A percentile compares a stretch with the other conserved stretches of the same genome.
phyloP scores from a whole-genome alignment of 495 filamentous ascomycete species.

The Bacidia rubella region DNA sequence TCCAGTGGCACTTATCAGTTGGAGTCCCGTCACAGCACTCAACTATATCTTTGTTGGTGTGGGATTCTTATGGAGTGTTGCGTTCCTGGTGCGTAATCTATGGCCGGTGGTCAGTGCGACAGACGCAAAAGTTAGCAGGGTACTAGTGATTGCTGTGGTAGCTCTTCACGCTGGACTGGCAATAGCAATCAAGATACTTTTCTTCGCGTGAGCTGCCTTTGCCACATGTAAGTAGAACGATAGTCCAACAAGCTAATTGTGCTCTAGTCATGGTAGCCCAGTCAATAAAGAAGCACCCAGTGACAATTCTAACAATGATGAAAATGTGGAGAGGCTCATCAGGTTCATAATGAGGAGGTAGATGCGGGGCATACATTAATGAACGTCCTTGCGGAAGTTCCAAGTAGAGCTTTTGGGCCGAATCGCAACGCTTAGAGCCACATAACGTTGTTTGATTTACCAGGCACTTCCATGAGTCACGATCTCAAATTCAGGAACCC shows the following conservation, averaged over 20 bases:
- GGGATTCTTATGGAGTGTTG: constrained; percentile 73
- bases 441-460: too few relatives aligned
- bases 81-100: constrained; percentile 82
- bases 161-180: constrained; percentile 74
- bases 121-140: constrained; percentile 79
- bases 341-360: constrained; percentile 13
- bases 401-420: too few relatives aligned
- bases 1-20: constrained; percentile 79
- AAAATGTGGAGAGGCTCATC: constrained; percentile 9
- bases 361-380: too few relatives aligned
- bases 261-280: constrained; percentile 16
- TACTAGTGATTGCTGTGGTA: constrained; percentile 72
- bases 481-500: too few relatives aligned
- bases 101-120: constrained; percentile 89
- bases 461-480: too few relatives aligned
- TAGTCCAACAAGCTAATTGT: neutral
- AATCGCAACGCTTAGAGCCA: too few relatives aligned
- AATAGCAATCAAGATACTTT: constrained; percentile 86
- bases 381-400: too few relatives aligned
- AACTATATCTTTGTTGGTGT: constrained; percentile 91
- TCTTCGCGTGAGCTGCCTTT: constrained; percentile 82
- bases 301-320: constrained; percentile 6
- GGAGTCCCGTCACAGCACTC: constrained; percentile 67
- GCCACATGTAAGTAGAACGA: too few relatives aligned
- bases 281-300: constrained; percentile 5